Evolutionary conservation across 1,139 yeast genomes (phyloP), one percentile per base, ranked within the genome.

Genomic region (Blastobotrys illinoisensis): DNA sequence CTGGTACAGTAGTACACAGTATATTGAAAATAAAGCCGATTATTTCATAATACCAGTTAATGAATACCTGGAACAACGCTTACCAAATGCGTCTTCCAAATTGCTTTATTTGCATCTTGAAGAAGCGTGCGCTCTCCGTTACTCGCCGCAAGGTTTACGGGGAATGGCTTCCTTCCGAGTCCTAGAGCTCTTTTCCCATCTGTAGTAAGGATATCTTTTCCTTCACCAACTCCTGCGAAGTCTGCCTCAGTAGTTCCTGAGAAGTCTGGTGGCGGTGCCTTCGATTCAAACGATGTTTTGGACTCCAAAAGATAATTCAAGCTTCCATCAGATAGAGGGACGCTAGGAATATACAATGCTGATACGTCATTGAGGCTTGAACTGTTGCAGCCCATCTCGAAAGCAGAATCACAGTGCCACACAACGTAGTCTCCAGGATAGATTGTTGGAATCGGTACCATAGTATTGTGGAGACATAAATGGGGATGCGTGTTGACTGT

Each of bases 331-430:
- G 24, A 5, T 5, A 23, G 24, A 23, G 24, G 24, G 24, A 23
- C 24, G 7, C 24, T 23, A 3, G 32, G 32, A 26, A 26, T 26
- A 13, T 26, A 26, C 32, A 26, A 26, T 26, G 32, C 32, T 6
- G 32, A 6, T 11, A 13, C 13, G 9, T 26, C 32, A 26, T 26
- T 5, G 7, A 26, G 32, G 13, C 3, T 6, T 5, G 32, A 3
- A 5, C 3, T 26, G 9, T 26, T 11, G 13, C 32, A 26, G 13
- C 32, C 32, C 3, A 26, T 26, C 13, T 23, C 24, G 7, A 5
- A 23, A 23, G 24, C 24, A 44, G 72, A 53, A 60, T 79, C 82
- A 55, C 74, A 69, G 62, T 79, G 82, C 82, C 82, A 79, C 52
- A 73, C 74, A 0, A 79, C 79, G 59, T 69, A 74, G 58, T 78